Evolutionary conservation across 257 asterid species (phyloP), one percentile per base, ranked within the genome.

Genomic region (Solanum habrochaites): DNA sequence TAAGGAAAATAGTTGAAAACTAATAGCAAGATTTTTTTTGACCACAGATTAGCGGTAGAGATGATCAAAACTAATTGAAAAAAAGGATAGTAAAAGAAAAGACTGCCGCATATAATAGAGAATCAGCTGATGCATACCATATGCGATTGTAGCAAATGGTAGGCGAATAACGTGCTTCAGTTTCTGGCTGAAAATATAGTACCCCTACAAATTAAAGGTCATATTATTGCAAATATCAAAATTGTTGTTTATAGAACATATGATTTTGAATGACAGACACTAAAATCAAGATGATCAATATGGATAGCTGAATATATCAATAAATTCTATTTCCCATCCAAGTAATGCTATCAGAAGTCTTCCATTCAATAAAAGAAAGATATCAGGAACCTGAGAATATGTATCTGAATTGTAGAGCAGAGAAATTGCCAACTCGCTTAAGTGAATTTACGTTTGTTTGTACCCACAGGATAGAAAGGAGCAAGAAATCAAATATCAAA

Each of bases 131-230:
- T 45, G 87, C 91, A 43, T 93, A 97, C 99, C 99, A 89, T 97
- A 97, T 40, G 98, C 92, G 82, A 93, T 86, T 66, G 98, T 88
- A 86, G 97, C 98, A 93, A 95, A 96, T 32, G 99, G 99, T 52
- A 97, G 93, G 90, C 97, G 98, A 87, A 97, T 90, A 83, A 97
- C 83, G 86, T 94, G 98, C 94, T 97, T 97, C 97, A 97, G 90
- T 91, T 96, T 97, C 92, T 97, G 99, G 93, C 99, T 97, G 94
- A 94, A 96, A 88, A 95, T 93, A 87, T 97, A 96, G 91, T 96
- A 97, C 82, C 99, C 99, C 99, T 96, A 89, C 93, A 94, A 91
- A 89, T 64, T 78, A 42, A 69, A 56, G 80, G 12, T 45, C 67
- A 21, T 83, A 83, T 82, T 78, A 87, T 29, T 49, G 43, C 43